These are phyloP conservation scores for Alternaria sp. DNA, from an alignment of 2,329 filamentous ascomycete genomes.

Conservation along the genomic window DNA sequence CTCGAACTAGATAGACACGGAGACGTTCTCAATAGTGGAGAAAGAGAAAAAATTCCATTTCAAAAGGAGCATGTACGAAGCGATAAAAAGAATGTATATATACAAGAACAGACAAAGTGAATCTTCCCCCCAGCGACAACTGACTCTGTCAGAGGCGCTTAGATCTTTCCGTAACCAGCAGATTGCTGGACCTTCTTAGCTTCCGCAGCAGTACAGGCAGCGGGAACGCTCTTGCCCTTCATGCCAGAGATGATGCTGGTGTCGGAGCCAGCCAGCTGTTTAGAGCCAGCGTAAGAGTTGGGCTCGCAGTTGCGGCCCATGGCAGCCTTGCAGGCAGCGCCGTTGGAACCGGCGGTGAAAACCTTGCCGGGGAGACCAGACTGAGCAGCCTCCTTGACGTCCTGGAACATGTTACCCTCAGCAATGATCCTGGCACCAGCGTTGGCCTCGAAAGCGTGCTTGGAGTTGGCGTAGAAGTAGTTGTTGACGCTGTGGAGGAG, in stretches of 20 bases:
- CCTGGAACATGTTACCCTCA: slow-evolving; percentile 68
- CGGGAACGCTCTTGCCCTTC: slow-evolving; percentile 62
- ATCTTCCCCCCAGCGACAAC: neutral
- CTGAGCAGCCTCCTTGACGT: slow-evolving; percentile 55
- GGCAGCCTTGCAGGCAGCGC: slow-evolving; percentile 54
- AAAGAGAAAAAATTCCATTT: neutral
- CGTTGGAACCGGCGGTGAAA: slow-evolving; percentile 52
- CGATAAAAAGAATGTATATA: neutral
- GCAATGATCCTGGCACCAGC: slow-evolving; percentile 57
- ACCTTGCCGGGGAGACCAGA: slow-evolving; percentile 55
- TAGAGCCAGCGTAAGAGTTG: slow-evolving; percentile 54
- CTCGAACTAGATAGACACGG: neutral
- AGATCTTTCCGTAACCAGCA: slow-evolving; percentile 39
- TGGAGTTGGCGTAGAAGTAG: slow-evolving; percentile 64
- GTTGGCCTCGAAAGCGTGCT: slow-evolving; percentile 65
- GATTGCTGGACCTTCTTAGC: slow-evolving; percentile 33
- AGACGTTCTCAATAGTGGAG: neutral
- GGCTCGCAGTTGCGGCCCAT: slow-evolving; percentile 62
- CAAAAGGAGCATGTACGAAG: slow-evolving; percentile 1
- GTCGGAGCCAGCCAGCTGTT: slow-evolving; percentile 48
- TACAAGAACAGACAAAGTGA: slow-evolving; percentile 6
- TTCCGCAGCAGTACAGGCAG: slow-evolving; percentile 43
- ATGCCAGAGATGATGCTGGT: slow-evolving; percentile 62
- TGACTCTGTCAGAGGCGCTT: slow-evolving; percentile 12
- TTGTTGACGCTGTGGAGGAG: slow-evolving; percentile 70